Evolutionary conservation across 2,329 filamentous ascomycete species (phyloP).

Genomic region (Apiospora saccharicola): DNA sequence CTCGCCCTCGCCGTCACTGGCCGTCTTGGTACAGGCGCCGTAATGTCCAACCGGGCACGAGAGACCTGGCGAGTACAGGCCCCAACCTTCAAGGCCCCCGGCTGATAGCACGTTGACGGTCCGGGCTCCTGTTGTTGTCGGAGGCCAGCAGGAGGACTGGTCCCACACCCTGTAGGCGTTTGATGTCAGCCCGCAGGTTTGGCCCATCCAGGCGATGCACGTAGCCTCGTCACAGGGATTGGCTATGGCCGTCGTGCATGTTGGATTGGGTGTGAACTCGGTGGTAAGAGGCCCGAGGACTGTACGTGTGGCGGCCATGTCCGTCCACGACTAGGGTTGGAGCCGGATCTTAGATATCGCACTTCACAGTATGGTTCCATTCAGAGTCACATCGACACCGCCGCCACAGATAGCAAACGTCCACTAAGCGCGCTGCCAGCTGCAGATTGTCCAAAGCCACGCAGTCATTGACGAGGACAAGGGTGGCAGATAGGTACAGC

Average conservation of each 20-base stretch:
- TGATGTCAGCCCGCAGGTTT: not conserved
- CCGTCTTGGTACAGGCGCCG: constrained; percentile 16
- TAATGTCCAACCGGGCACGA: constrained; percentile 22
- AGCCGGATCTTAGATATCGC: no score
- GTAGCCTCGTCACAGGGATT: no score
- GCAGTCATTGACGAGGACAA: no score
- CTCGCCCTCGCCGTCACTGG: not conserved
- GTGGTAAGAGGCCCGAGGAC: constrained; percentile 24
- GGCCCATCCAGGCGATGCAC: not conserved
- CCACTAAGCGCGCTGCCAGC: no score
- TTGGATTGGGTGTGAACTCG: not conserved
- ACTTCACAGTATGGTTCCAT: no score
- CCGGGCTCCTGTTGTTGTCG: not conserved
- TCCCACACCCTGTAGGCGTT: not conserved
- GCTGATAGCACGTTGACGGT: not conserved
- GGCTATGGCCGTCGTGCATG: constrained; percentile 1
- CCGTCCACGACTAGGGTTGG: no score
- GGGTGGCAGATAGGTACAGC: no score
- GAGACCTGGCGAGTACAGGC: constrained; percentile 27
- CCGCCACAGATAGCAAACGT: no score
- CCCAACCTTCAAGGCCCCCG: constrained; percentile 5
- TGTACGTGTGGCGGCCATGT: not conserved
- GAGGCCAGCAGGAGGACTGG: constrained; percentile 17
- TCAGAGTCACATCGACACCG: no score
- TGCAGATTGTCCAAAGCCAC: no score